Percentiles rank a stretch among this genome's conserved stretches.
Evolutionary conservation across 2,329 filamentous ascomycete genomes (phyloP).

Genomic region (Fusarium clavum): DNA sequence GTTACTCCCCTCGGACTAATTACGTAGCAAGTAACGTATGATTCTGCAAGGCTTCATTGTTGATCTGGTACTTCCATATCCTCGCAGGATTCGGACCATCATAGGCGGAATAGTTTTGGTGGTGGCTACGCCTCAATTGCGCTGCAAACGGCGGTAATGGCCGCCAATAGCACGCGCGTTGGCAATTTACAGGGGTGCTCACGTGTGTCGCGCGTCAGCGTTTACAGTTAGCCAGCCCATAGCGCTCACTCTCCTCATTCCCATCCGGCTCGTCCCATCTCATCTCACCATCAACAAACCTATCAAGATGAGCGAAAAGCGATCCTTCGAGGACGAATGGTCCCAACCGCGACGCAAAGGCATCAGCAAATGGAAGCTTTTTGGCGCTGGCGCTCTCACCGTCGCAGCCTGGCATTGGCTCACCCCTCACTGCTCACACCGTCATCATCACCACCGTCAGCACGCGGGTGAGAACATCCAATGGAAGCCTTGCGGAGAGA

Average conservation of each 20-base stretch:
- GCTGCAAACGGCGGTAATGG: background rate
- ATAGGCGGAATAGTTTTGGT: background rate
- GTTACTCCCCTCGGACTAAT: background rate
- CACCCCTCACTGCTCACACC: conserved; percentile 21
- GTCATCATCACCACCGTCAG: conserved; percentile 2
- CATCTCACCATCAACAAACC: conserved; percentile 1
- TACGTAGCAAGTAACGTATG: background rate
- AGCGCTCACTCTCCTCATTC: background rate
- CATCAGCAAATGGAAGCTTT: conserved; percentile 27
- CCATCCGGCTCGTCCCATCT: background rate
- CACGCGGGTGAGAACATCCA: conserved; percentile 23
- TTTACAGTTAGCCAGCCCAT: background rate
- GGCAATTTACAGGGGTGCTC: background rate
- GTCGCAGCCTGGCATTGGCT: conserved; percentile 23
- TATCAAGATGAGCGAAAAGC: conserved; percentile 27
- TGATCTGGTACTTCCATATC: background rate
- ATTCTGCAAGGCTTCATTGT: background rate
- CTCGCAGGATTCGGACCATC: background rate
- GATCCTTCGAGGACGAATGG: background rate
- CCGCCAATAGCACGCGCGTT: background rate
- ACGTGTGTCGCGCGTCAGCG: conserved; percentile 11
- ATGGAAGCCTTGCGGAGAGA: conserved; percentile 56
- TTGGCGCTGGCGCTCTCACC: conserved; percentile 16
- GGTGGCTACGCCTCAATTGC: background rate
- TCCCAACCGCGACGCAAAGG: background rate